Evolutionary conservation across 1,284 basidiomycete species (phyloP), one percentile per base, ranked within the genome.

Genomic region (Apiotrichum sp.): DNA sequence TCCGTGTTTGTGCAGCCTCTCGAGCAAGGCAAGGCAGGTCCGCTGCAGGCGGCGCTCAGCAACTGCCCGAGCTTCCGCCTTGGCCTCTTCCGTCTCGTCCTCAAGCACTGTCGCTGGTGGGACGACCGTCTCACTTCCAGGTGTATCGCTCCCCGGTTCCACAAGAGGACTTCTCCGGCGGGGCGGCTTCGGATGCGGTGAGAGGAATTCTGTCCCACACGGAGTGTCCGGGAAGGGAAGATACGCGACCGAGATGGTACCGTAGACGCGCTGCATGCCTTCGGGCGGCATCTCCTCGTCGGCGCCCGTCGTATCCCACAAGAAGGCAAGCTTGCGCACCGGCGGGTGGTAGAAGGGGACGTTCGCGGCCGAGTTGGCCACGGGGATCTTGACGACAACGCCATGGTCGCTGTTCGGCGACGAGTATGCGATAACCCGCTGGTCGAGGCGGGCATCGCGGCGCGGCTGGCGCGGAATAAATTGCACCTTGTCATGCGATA

Each of bases 1-100:
- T 9, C 87, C 86, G 68, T 96, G 90, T 46, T 88, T 83, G 72
- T 91, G 86, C 16, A 93, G 72, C 0, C 87, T 84, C 57, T 92
- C 88, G 9, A 97, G 80, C 7, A 98, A 81, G 0, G 85, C 82
- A 4, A 91, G 78, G 39, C 84, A 86, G 0, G 90, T 96, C 16
- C 91, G 83, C 62, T 87, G 86, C 0, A 95, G 78, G 3, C 90
- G 78, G 8, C 54, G 47, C 22, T 68, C 65, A 7, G 64, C 58
- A 10, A 65, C 47, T 8, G 50, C 49, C 11, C 29, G 16, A 0
- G 50, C 58, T 46, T 61, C 52, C 4, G 41, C 55, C 16, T 51
- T 44, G 0, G 50, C 52, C 41, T 50, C 56, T 8, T 40, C 38
- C 1, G 46, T 49, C 50, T 60, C 55, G 8, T 56, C 51, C n/a